Conservation (phyloP, 805 yeast species). For the Hermanozyma aechmeae region DNA sequence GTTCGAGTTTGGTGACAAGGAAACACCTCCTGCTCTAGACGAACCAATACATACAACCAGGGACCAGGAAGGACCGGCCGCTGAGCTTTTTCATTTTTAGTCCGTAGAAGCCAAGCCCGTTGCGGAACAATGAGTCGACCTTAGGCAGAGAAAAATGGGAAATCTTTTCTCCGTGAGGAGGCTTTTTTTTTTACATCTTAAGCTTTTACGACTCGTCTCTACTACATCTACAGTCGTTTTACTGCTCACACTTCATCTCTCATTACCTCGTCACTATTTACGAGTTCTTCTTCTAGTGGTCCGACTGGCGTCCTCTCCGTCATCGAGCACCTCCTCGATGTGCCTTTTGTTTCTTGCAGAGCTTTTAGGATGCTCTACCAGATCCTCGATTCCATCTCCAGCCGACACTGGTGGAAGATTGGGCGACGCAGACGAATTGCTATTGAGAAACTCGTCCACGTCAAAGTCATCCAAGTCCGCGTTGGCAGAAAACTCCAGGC, state of each 20-base stretch:
- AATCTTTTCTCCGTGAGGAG: constrained; percentile 1
- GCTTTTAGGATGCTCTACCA: neutral
- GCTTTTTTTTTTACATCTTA: neutral
- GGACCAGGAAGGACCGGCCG: constrained; percentile 1
- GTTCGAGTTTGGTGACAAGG: neutral
- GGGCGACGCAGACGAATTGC: neutral
- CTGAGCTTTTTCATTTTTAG: no score
- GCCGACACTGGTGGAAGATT: neutral
- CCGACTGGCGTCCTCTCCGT: neutral
- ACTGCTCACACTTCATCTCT: neutral
- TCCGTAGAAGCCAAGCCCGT: no score
- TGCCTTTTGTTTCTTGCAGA: constrained; percentile 1
- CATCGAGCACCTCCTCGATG: constrained; percentile 7
- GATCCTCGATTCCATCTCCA: neutral
- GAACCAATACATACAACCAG: neutral
- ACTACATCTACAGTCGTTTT: neutral
- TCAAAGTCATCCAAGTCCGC: neutral
- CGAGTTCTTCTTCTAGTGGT: constrained; percentile 1
- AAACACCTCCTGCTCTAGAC: neutral
- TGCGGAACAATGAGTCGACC: no score
- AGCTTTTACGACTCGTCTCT: neutral
- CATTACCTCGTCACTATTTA: neutral
- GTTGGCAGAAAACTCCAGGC: neutral
- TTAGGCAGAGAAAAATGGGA: neutral
- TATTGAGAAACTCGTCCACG: neutral